phyloP scores from a whole-genome alignment of 2,329 filamentous ascomycete species.

The Nemania sp. region DNA sequence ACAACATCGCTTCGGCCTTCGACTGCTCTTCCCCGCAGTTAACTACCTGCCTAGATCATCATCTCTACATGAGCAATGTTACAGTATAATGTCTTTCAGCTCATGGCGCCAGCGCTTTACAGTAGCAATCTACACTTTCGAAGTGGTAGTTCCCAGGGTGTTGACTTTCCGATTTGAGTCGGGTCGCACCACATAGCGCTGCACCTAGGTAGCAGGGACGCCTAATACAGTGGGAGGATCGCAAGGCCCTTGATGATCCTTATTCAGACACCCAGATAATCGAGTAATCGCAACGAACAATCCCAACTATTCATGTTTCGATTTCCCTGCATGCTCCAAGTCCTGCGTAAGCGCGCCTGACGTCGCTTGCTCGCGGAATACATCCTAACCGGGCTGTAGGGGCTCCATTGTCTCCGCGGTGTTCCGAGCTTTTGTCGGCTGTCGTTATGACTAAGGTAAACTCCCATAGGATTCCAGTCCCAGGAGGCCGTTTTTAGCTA shows the following conservation, averaged over 20 bases:
- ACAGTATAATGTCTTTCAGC: not conserved
- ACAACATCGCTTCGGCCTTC: not conserved
- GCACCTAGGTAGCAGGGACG: not conserved
- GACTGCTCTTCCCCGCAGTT: not conserved
- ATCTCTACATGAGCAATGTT: not conserved
- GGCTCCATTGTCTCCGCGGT: not conserved
- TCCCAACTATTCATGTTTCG: not conserved
- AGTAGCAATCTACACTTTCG: not conserved
- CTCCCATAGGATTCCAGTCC: not conserved
- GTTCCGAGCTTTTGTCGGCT: not conserved
- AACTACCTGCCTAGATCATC: not conserved
- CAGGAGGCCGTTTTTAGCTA: not conserved
- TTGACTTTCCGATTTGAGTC: conserved; percentile 17
- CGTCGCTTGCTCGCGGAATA: not conserved
- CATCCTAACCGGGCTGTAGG: not conserved
- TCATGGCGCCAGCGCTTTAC: not conserved
- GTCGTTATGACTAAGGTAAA: not conserved
- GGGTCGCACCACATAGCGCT: not conserved
- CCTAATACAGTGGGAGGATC: conserved; percentile 13
- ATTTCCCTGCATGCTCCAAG: not conserved
- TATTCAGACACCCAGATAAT: not conserved
- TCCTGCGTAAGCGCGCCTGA: not conserved
- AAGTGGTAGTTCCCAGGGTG: not conserved
- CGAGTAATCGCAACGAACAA: not conserved
- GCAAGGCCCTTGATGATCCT: conserved; percentile 8